Evolutionary conservation across 306 rosid species (phyloP), one percentile per base, ranked within the genome.

Genomic region (Gastrolobium bilobum): DNA sequence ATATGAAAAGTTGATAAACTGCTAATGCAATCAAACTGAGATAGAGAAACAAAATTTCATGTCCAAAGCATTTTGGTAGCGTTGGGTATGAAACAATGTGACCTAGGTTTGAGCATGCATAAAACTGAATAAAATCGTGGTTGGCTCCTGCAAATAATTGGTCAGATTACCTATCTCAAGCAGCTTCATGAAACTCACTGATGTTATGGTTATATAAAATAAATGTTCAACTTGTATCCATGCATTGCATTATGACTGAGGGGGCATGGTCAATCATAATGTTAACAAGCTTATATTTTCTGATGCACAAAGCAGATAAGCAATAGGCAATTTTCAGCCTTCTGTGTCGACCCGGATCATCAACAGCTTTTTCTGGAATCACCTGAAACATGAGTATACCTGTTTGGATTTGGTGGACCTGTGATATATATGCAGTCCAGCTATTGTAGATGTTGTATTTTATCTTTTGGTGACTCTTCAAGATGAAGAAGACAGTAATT

Each of bases 401-500:
- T 7, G 35, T 34, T 60, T 26, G 48, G 74, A 75, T 76, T 65
- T 79, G 82, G 87, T 39, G 50, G 68, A 35, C 56, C 4, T n/a
- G 31, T 57, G 52, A 50, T 67, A 70, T 20, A 20, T 31, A 47
- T 51, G 84, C 59, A 5, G 76, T 14, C 31, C 29, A 30, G 82
- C 52, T 35, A 26, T 77, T 77, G 82, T 85, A 48, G 83, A 59
- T 84, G 69, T 77, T 77, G 76, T 80, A 79, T 65, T 77, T 85
- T 74, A 63, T 54, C 62, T 71, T 82, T 53, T 53, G 81, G 61
- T 44, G 57, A 37, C 51, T 67, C 73, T 31, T 78, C 77, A 85
- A 82, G 79, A 59, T 64, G 72, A 46, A 78, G 70, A 53, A 43
- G 78, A 80, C 78, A 62, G 78, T 44, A 43, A 78, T 53, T 60